phyloP scores from a whole-genome alignment of 306 rosid species.

The Trichosanthes cucumerina region DNA sequence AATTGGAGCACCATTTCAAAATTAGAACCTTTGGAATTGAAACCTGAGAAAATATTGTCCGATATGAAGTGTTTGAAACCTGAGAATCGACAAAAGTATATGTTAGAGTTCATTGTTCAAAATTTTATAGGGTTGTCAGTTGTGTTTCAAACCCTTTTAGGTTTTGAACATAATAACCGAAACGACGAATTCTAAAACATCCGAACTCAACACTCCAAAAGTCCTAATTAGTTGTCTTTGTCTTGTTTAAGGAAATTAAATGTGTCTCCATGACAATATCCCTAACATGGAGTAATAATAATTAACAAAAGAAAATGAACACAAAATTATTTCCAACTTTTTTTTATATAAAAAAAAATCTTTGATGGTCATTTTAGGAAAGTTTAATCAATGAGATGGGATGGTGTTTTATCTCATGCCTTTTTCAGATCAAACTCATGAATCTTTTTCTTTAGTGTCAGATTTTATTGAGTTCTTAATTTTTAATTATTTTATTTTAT shows the following conservation, averaged over 20 bases:
- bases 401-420: slow-evolving; percentile 8
- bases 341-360: not conserved
- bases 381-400: slow-evolving; percentile 2
- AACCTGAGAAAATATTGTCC: no score
- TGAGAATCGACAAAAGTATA: no score
- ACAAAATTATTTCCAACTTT: not conserved
- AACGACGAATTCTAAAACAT: no score
- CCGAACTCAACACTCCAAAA: not conserved
- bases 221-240: not conserved
- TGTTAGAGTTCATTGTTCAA: no score
- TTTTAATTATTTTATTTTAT: not conserved
- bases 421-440: slow-evolving; percentile 1
- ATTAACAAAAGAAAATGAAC: not conserved
- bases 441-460: slow-evolving; percentile 4
- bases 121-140: no score
- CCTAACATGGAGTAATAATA: not conserved
- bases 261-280: not conserved
- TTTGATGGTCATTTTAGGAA: not conserved
- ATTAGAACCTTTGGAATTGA: no score
- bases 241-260: not conserved
- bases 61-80: no score
- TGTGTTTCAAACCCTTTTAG: no score
- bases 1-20: no score
- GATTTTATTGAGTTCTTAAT: not conserved
- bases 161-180: no score